Conservation (phyloP, 73 alveolate species). For the Halteria grandinella region DNA sequence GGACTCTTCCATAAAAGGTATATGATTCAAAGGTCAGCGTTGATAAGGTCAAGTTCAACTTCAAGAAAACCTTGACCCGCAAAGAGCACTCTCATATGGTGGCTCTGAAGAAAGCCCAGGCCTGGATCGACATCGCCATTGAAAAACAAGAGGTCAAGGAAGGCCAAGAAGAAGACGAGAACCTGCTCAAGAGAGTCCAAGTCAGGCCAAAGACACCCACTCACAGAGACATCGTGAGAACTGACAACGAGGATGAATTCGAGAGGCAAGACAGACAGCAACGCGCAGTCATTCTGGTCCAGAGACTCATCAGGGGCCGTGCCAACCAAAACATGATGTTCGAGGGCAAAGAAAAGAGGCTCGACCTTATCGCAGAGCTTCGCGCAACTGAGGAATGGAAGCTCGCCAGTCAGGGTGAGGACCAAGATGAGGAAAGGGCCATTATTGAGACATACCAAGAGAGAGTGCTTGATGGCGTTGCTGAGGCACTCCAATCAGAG, state of each 20-base stretch:
- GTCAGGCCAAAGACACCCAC: conserved; percentile 56
- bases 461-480: conserved; percentile 92
- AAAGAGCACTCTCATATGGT: conserved; percentile 1
- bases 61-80: conserved; percentile 16
- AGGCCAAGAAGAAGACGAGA: neutral
- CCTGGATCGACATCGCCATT: neutral
- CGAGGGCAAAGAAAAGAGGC: conserved; percentile 96
- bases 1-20: conserved; percentile 65
- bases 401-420: conserved; percentile 69
- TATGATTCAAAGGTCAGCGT: conserved; percentile 52
- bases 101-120: conserved; percentile 23
- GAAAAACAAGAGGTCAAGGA: conserved; percentile 17
- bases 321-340: conserved; percentile 93
- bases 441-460: conserved; percentile 88
- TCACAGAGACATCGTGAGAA: neutral
- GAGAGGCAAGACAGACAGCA: conserved; percentile 60
- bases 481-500: conserved; percentile 95
- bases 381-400: conserved; percentile 92
- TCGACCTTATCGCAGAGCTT: conserved; percentile 92
- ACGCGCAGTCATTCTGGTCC: conserved; percentile 84
- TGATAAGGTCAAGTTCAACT: conserved; percentile 19
- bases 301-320: conserved; percentile 94
- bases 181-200: conserved; percentile 1
- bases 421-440: conserved; percentile 84
- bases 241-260: conserved; percentile 65